Base-by-base conservation (phyloP, 345 rosid genomes). In the thale cress (Arabidopsis thaliana) region DNA sequence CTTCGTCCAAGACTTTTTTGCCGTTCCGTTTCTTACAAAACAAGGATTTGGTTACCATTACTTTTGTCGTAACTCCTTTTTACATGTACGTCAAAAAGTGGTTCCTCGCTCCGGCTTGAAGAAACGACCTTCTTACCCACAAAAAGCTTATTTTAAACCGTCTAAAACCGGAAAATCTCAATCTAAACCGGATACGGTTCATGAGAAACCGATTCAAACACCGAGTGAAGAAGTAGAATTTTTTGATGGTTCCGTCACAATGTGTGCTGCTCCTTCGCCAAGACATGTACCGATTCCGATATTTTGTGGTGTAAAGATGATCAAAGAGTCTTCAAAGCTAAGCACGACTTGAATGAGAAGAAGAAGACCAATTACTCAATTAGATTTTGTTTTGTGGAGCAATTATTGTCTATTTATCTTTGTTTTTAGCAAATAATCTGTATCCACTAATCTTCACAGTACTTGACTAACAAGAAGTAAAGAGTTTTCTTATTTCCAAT, bases 221-320 rank as follows among this genome's bases (percentile, higher is more conserved):
- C 28, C 25, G 5, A 48, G n/a, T 37, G 59, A 48, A 41, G 37
- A 73, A 5, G 4, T 7, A 22, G 63, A 22, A 32, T 3, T 22
- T 14, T 56, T 33, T 33, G 6, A 0, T 32, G 70, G 55, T 73
- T 73, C 63, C 8, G 60, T 73, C 70, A 42, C 70, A 32, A 11
- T 1, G 11, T 14, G 16, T 16, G 59, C 50, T 49, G 44, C 76
- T 51, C 76, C 76, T 20, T 72, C 69, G 11, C 69, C 76, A 1
- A 72, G 76, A 13, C 62, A 41, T 30, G 33, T 72, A 1, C 76
- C 69, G 25, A 44, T 72, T 52, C 76, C 76, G 0, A 61, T 4
- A 8, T 72, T 72, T 33, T 49, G 2, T 13, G 4, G 13, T 34
- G 16, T n/a, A 45, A 20, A 53, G 50, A 67, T 2, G 62, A 68